Base-by-base conservation (phyloP, 2,329 filamentous ascomycete genomes). In the Nannizzia gypsea region DNA sequence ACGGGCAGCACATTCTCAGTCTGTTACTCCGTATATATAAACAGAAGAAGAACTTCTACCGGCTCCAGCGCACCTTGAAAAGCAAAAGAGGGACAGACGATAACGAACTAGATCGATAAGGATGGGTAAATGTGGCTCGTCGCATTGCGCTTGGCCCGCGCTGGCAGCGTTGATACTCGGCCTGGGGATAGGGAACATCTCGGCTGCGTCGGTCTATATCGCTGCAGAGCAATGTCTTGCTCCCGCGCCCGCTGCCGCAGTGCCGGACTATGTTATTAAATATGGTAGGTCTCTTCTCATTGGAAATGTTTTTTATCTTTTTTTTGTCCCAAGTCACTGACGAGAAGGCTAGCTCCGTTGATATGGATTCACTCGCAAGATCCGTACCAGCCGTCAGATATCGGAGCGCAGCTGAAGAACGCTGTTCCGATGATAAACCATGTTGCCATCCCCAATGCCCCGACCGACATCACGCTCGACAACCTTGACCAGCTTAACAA, bases 281-380 rank as follows among this genome's bases (percentile, higher is more conserved):
- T 78, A 78, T 66, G 77, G 77, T 78, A 67, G 61, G 66, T 3
- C 22, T 13, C 3, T 26, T 26, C 24, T 59, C 48, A n/a, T 3
- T 13, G 6, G 11, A 5, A 34, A 2, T 2, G 1, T 20, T 20
- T 42, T 40, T 40, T 40, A 40, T 2, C 4, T 17, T 42, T 8
- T 42, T 4, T 42, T 42, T 42, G 9, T 36, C 9, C 31, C 8
- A 11, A 9, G 2, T 34, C 8, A 5, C 31, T 56, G 28, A 36
- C 36, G 15, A 24, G n/a, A n/a, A 28, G 9, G 6, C 11, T 22
- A 81, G 80, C 79, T 36, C 80, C 80, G 6, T 62, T 81, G 3
- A 72, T 80, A 36, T 81, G 77, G 72, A 72, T 81, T 6, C 74
- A 80, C 63, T 74, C 73, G 26, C 63, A 72, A 62, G 80, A 82